A percentile compares a stretch with the other conserved stretches of the same genome.
phyloP scores from a whole-genome alignment of 1,139 yeast species.

The Kluyveromyces marxianus region DNA sequence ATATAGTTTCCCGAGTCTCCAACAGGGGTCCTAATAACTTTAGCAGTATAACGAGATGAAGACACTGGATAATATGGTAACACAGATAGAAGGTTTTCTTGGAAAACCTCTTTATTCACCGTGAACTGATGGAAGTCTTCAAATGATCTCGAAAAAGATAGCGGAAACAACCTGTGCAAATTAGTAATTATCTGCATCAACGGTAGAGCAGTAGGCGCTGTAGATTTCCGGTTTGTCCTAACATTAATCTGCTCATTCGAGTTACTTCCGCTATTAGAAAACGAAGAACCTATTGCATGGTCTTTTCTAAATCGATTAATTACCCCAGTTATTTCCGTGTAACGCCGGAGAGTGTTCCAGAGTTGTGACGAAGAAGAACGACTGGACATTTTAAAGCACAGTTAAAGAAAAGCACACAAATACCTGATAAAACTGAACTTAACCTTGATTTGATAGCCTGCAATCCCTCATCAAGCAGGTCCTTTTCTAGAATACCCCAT shows the following conservation, averaged over 20 bases:
- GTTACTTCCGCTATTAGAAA: not conserved
- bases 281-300: not conserved
- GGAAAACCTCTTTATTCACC: slow-evolving; percentile 32
- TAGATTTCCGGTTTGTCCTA: slow-evolving; percentile 10
- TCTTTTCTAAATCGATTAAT: not conserved
- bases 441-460: not conserved
- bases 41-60: slow-evolving; percentile 24
- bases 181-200: slow-evolving; percentile 17
- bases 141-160: slow-evolving; percentile 44
- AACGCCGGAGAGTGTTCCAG: slow-evolving; percentile 1
- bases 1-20: slow-evolving; percentile 42
- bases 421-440: not conserved
- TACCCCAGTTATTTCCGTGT: not conserved
- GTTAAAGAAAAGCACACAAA: not conserved
- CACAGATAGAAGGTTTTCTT: slow-evolving; percentile 42
- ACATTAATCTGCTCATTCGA: not conserved
- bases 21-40: slow-evolving; percentile 34
- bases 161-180: slow-evolving; percentile 49
- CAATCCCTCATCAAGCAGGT: no score
- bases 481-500: no score
- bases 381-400: not conserved
- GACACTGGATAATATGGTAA: slow-evolving; percentile 33
- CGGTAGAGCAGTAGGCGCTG: slow-evolving; percentile 27
- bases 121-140: slow-evolving; percentile 37
- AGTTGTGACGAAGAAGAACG: slow-evolving; percentile 2